phyloP scores from a whole-genome alignment of 345 rosid species.

The Citrus inodora region DNA sequence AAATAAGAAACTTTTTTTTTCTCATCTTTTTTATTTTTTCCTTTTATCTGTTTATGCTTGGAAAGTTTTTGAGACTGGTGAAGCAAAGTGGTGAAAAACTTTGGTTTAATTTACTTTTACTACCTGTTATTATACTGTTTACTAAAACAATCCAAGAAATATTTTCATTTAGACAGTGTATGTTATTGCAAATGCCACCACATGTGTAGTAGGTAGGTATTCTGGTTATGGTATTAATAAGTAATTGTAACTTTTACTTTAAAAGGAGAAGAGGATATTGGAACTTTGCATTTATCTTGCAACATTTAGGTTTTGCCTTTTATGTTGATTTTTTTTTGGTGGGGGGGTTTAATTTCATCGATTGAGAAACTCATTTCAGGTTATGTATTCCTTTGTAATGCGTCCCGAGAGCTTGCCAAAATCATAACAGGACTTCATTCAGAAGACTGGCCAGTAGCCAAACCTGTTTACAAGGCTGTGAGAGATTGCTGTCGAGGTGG shows the following conservation, averaged over 20 bases:
- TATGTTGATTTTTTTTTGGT: not conserved
- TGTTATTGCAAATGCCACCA: too few relatives aligned
- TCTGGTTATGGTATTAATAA: too few relatives aligned
- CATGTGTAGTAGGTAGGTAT: too few relatives aligned
- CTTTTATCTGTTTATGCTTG: not conserved
- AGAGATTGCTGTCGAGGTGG: constrained; percentile 90
- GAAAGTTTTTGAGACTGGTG: not conserved
- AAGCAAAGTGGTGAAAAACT: not conserved
- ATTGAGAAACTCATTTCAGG: constrained; percentile 36
- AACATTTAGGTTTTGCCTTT: too few relatives aligned
- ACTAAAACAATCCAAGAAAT: too few relatives aligned
- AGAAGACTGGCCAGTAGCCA: constrained; percentile 92
- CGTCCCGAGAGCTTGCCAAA: constrained; percentile 98
- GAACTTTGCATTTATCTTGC: too few relatives aligned
- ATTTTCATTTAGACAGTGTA: not conserved
- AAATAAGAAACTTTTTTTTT: not conserved
- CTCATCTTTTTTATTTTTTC: not conserved
- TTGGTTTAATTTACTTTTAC: not conserved
- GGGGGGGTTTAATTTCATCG: not conserved
- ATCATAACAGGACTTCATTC: constrained; percentile 90
- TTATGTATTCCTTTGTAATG: constrained; percentile 89
- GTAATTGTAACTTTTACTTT: too few relatives aligned
- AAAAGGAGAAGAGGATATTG: too few relatives aligned
- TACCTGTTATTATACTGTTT: not conserved
- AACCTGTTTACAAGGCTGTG: constrained; percentile 88